Conservation (phyloP, 2,329 filamentous ascomycete genomes). For the Emericellopsis atlantica region DNA sequence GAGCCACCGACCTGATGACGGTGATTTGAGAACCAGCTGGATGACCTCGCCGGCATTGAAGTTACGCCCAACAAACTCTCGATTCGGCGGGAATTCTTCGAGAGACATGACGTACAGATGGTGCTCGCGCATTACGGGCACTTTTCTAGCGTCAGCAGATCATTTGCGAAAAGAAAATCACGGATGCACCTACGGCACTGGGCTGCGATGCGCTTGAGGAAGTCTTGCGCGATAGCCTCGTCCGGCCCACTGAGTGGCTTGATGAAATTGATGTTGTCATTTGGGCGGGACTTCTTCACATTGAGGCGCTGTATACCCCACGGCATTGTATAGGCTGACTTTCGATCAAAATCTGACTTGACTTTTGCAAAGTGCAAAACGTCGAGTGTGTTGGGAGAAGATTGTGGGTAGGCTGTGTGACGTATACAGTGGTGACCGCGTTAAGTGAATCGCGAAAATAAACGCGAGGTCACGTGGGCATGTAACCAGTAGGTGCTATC, state of each 20-base stretch:
- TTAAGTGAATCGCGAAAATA: not conserved
- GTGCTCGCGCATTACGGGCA: constrained; percentile 58
- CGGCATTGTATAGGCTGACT: constrained; percentile 41
- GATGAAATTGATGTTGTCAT: constrained; percentile 73
- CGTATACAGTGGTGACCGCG: not conserved
- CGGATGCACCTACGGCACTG: constrained; percentile 47
- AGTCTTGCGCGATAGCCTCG: constrained; percentile 52
- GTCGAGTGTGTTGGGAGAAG: too few relatives aligned
- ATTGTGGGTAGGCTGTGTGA: not conserved
- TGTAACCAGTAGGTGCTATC: too few relatives aligned
- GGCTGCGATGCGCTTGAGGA: constrained; percentile 65
- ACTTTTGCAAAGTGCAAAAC: too few relatives aligned
- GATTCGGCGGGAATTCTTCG: constrained; percentile 72
- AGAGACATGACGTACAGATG: constrained; percentile 54
- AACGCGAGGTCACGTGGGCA: not conserved
- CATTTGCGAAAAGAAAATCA: not conserved
- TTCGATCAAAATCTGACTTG: not conserved
- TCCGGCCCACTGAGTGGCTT: constrained; percentile 59
- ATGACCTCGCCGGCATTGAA: constrained; percentile 85
- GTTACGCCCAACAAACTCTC: constrained; percentile 76
- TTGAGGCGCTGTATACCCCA: constrained; percentile 71
- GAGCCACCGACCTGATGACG: constrained; percentile 55
- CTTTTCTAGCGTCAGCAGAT: constrained; percentile 17
- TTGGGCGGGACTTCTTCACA: constrained; percentile 60
- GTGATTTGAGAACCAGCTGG: constrained; percentile 67